phyloP scores from a whole-genome alignment of 805 yeast species.

The Wickerhamomyces chaumierensis region DNA sequence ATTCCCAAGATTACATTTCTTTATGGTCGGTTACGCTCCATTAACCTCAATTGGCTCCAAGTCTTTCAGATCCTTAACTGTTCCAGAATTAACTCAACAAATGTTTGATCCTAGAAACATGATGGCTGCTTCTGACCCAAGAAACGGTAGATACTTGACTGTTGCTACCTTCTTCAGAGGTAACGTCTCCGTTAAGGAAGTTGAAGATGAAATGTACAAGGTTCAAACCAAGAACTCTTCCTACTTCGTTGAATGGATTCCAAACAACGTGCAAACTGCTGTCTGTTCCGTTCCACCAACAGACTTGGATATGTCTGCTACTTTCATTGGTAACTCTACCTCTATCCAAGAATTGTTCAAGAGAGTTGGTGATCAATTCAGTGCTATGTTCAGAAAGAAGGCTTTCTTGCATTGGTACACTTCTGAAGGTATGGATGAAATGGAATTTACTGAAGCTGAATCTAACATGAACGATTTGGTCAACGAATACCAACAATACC shows the following conservation, averaged over 20 bases:
- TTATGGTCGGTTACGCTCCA: slow-evolving; percentile 96
- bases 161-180: slow-evolving; percentile 96
- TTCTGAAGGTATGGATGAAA: slow-evolving; percentile 99
- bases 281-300: slow-evolving; percentile 91
- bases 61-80: slow-evolving; percentile 89
- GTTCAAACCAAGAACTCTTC: slow-evolving; percentile 92
- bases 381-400: slow-evolving; percentile 96
- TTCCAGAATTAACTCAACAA: slow-evolving; percentile 90
- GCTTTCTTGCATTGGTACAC: slow-evolving; percentile 99
- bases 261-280: slow-evolving; percentile 98
- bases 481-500: slow-evolving; percentile 93
- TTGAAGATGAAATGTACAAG: slow-evolving; percentile 88
- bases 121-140: slow-evolving; percentile 98
- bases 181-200: slow-evolving; percentile 96
- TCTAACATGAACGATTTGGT: slow-evolving; percentile 96
- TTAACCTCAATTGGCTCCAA: slow-evolving; percentile 86
- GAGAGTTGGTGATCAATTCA: slow-evolving; percentile 93
- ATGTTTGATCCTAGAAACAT: slow-evolving; percentile 98
- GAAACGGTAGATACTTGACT: slow-evolving; percentile 96
- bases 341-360: slow-evolving; percentile 98
- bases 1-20: slow-evolving; percentile 99
- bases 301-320: slow-evolving; percentile 86
- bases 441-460: slow-evolving; percentile 97
- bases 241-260: slow-evolving; percentile 99
- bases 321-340: slow-evolving; percentile 93